Base-by-base conservation (phyloP, 139 green algal species). In the Micractinium conductrix region DNA sequence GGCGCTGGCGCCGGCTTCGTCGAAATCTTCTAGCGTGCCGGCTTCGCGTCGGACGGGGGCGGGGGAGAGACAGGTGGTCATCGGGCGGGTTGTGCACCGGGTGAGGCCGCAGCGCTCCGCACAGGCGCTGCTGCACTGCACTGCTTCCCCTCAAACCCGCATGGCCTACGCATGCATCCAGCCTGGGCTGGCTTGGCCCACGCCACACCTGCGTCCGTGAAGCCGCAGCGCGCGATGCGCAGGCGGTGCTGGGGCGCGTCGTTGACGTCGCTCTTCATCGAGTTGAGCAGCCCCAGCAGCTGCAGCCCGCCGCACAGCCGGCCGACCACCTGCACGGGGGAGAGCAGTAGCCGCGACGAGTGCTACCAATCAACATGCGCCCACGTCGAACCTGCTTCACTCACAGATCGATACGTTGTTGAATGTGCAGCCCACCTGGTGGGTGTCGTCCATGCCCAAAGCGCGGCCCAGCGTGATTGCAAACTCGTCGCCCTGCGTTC, bases 291-390 rank as follows among this genome's bases (percentile, higher is more conserved):
- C 37, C 84, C 67, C 60, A 95, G 81, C n/a, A 93, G 38, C 26
- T 95, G 88, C 0, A 28, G 4, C 9, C 93, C 93, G 30, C 73
- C 63, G 48, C 82, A 74, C 17, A 95, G 74, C 4, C 86, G 84
- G 1, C 93, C 93, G 53, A 95, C 90, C 37, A 95, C 93, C 92
- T 95, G 90, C 63, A 74, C n/a, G 63, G 63, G 63, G 21, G 53
- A 16, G 53, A 19, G 30, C 4, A n/a, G 63, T 6, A 24, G 63
- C n/a, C 8, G 8, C 8, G 53, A 16, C 53, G 53, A 24, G 30
- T 70, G 63, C 63, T 19, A 42, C 53, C 53, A 28, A 19, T 21
- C 53, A 62, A 62, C 48, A 30, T 4, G 10, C 5, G 53, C 53
- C 24, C 53, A 5, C 6, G 24, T 22, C 24, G 53, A 19, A 62